Evolutionary conservation across 768 basidiomycete genomes (phyloP).

Genomic region (Phaeotremella skinneri): DNA sequence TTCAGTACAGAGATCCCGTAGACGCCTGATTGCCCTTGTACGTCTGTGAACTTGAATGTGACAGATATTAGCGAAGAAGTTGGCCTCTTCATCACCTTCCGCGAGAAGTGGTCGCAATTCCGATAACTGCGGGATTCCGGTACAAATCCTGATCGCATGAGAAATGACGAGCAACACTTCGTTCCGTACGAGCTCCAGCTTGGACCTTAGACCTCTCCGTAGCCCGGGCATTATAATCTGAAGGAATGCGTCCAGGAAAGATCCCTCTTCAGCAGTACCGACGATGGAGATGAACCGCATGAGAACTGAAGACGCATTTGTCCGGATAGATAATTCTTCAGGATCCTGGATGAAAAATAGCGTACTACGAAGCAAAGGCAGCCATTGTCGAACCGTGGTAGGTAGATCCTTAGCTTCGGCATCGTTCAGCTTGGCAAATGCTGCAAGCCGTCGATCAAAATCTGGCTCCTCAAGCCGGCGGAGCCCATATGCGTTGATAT

Average conservation of each 20-base stretch:
- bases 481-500: slow-evolving; percentile 79
- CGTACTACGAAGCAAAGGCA: slow-evolving; percentile 77
- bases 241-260: slow-evolving; percentile 53
- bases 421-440: slow-evolving; percentile 75
- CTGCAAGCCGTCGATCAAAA: slow-evolving; percentile 76
- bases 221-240: slow-evolving; percentile 75
- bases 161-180: slow-evolving; percentile 79
- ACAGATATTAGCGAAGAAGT: slow-evolving; percentile 92
- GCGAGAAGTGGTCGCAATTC: slow-evolving; percentile 81
- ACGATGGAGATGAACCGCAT: slow-evolving; percentile 68
- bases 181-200: slow-evolving; percentile 78
- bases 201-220: slow-evolving; percentile 73
- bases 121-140: slow-evolving; percentile 61
- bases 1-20: slow-evolving; percentile 71
- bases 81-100: slow-evolving; percentile 86
- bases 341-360: slow-evolving; percentile 84
- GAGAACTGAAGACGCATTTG: slow-evolving; percentile 71
- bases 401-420: slow-evolving; percentile 49
- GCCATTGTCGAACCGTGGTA: slow-evolving; percentile 63
- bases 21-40: slow-evolving; percentile 76
- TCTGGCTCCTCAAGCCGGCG: slow-evolving; percentile 87
- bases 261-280: slow-evolving; percentile 41
- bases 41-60: slow-evolving; percentile 92
- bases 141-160: slow-evolving; percentile 67
- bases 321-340: slow-evolving; percentile 79